Conservation (phyloP, 495 filamentous ascomycete genomes). For the Xylaria nigripes region DNA sequence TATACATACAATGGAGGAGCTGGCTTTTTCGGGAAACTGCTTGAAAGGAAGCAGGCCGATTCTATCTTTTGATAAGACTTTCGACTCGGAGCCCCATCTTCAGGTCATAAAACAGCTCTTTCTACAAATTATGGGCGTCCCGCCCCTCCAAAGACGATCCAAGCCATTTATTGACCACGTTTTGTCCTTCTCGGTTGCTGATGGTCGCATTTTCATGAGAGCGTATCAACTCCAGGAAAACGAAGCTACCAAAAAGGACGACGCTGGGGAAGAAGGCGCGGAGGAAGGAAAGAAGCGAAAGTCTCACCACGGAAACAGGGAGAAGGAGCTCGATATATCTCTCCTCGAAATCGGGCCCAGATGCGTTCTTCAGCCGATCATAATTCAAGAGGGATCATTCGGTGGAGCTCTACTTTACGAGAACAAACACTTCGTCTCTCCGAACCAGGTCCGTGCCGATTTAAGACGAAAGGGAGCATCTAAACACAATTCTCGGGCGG, state of each 20-base stretch:
- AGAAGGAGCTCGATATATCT: slow-evolving; percentile 60
- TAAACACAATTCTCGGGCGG: slow-evolving; percentile 62
- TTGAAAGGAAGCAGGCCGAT: slow-evolving; percentile 93
- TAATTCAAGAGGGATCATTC: slow-evolving; percentile 92
- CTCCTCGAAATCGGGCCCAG: slow-evolving; percentile 92
- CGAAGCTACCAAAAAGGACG: slow-evolving; percentile 37
- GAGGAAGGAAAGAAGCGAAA: slow-evolving; percentile 17
- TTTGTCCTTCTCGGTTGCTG: slow-evolving; percentile 83
- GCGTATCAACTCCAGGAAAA: slow-evolving; percentile 89
- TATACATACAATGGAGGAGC: slow-evolving; percentile 46
- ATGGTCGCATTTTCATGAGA: slow-evolving; percentile 94
- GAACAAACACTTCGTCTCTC: slow-evolving; percentile 96
- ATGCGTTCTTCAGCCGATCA: slow-evolving; percentile 90
- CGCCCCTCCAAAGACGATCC: slow-evolving; percentile 72
- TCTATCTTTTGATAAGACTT: slow-evolving; percentile 80
- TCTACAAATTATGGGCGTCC: slow-evolving; percentile 87
- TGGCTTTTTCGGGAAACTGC: slow-evolving; percentile 96
- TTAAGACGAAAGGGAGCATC: slow-evolving; percentile 64
- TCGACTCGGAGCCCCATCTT: slow-evolving; percentile 66
- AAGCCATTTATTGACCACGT: slow-evolving; percentile 97
- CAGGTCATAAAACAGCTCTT: slow-evolving; percentile 78
- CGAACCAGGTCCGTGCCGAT: slow-evolving; percentile 86
- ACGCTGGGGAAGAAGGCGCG: slow-evolving; percentile 24
- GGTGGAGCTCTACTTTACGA: slow-evolving; percentile 96
- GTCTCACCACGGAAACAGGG: slow-evolving; percentile 27